phyloP scores from a whole-genome alignment of 352 stramenopile species.

The Aphanomyces cochlioides region DNA sequence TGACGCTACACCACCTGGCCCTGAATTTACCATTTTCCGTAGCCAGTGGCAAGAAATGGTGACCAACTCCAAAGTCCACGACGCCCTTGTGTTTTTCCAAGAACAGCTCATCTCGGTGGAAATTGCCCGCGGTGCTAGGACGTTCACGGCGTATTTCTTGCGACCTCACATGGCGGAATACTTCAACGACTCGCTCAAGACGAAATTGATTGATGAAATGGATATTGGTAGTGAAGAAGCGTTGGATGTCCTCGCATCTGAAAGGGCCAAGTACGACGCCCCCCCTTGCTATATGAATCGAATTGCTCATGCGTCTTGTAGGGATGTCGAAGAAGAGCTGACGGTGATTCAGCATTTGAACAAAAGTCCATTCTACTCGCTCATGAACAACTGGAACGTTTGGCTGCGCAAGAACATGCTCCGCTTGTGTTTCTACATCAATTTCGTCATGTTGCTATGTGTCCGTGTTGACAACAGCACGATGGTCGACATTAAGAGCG shows the following conservation, averaged over 20 bases:
- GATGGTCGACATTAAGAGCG: constrained; percentile 1
- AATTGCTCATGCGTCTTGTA: not conserved
- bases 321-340: constrained; percentile 27
- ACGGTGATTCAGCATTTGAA: constrained; percentile 23
- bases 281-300: not conserved
- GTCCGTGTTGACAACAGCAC: constrained; percentile 18
- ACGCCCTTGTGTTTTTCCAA: constrained; percentile 22
- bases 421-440: constrained; percentile 28
- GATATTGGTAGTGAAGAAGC: constrained; percentile 21
- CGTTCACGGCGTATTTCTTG: constrained; percentile 26
- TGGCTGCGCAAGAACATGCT: constrained; percentile 29
- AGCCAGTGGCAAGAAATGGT: constrained; percentile 11
- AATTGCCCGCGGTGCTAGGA: constrained; percentile 7
- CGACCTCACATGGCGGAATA: constrained; percentile 3
- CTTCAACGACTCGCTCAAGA: constrained; percentile 18
- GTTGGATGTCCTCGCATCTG: constrained; percentile 28
- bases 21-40: constrained; percentile 1
- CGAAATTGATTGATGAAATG: constrained; percentile 18
- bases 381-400: constrained; percentile 24
- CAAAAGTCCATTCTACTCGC: constrained; percentile 26
- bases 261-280: constrained; percentile 18
- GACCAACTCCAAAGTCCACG: constrained; percentile 14
- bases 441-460: constrained; percentile 28
- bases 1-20: not conserved
- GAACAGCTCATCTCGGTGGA: constrained; percentile 25